Evolutionary conservation across 768 basidiomycete species (phyloP).

Genomic region (Roridomyces roridus): DNA sequence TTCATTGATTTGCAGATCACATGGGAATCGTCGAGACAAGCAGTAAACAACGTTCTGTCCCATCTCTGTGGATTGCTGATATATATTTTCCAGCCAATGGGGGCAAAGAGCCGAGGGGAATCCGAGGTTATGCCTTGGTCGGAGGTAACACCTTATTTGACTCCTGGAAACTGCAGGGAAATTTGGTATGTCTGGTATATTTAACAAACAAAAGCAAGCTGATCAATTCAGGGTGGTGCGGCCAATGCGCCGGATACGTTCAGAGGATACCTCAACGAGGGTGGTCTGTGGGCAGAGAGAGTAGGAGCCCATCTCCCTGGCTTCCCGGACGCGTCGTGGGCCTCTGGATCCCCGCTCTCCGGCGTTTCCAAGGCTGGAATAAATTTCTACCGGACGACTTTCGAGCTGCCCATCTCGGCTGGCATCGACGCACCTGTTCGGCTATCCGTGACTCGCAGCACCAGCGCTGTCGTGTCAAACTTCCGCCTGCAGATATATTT

Average conservation of each 20-base stretch:
- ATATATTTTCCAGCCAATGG: slow-evolving; percentile 42
- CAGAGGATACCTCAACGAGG: slow-evolving; percentile 58
- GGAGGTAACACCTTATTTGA: slow-evolving; percentile 46
- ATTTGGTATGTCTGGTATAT: slow-evolving; percentile 35
- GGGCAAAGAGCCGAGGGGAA: slow-evolving; percentile 56
- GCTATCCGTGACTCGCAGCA: slow-evolving; percentile 50
- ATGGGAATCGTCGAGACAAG: slow-evolving; percentile 57
- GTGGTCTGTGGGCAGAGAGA: slow-evolving; percentile 54
- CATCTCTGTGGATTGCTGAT: neutral
- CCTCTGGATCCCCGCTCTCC: slow-evolving; percentile 37
- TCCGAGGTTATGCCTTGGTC: slow-evolving; percentile 50
- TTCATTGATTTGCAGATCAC: slow-evolving; percentile 43
- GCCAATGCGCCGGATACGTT: slow-evolving; percentile 47
- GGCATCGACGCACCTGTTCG: slow-evolving; percentile 53
- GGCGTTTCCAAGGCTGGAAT: slow-evolving; percentile 44
- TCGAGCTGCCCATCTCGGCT: slow-evolving; percentile 46
- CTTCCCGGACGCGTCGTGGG: slow-evolving; percentile 48
- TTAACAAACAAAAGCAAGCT: neutral
- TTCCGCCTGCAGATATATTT: slow-evolving; percentile 56
- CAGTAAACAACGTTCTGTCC: slow-evolving; percentile 33
- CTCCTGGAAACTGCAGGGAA: slow-evolving; percentile 51
- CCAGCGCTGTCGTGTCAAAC: slow-evolving; percentile 42
- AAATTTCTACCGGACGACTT: slow-evolving; percentile 52
- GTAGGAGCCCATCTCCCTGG: slow-evolving; percentile 58
- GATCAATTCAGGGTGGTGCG: slow-evolving; percentile 40